Evolutionary conservation across 352 stramenopile genomes (phyloP).

Genomic region (Blastocystis sp.): DNA sequence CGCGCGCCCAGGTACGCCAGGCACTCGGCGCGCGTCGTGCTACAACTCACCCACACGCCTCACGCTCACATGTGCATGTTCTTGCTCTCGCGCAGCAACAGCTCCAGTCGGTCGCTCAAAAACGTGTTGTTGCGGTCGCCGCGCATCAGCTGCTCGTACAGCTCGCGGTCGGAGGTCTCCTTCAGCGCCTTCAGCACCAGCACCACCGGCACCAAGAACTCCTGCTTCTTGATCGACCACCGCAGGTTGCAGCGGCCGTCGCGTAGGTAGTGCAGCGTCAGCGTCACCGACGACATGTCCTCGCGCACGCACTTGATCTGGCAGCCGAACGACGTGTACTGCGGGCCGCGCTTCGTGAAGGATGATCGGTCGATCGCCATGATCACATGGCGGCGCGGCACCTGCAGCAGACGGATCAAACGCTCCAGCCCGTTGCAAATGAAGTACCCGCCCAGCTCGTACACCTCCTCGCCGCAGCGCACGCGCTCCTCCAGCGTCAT

Average conservation of each 20-base stretch:
- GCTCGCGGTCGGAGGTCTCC: conserved; percentile 84
- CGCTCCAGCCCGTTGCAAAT: conserved; percentile 98
- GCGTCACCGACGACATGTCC: conserved; percentile 90
- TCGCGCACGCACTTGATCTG: conserved; percentile 76
- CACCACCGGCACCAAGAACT: conserved; percentile 94
- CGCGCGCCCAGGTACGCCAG: conserved; percentile 91
- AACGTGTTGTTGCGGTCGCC: conserved; percentile 93
- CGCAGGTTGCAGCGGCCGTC: conserved; percentile 91
- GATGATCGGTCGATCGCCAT: conserved; percentile 89
- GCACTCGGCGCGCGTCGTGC: conserved; percentile 77
- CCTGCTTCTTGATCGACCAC: conserved; percentile 93
- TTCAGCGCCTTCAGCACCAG: conserved; percentile 91
- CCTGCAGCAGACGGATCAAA: conserved; percentile 93
- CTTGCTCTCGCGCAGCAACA: conserved; percentile 89
- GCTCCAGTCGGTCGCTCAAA: conserved; percentile 88
- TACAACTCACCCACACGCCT: conserved; percentile 46
- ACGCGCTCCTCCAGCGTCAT: conserved; percentile 83
- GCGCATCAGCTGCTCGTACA: conserved; percentile 91
- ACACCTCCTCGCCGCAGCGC: conserved; percentile 82
- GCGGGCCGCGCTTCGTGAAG: conserved; percentile 89
- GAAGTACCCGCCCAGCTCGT: conserved; percentile 98
- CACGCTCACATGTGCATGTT: conserved; percentile 77
- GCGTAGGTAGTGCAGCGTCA: conserved; percentile 95
- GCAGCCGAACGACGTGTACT: conserved; percentile 80
- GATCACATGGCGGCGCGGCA: conserved; percentile 80